phyloP scores from a whole-genome alignment of 208 protist species.

The Leishmania guyanensis region DNA sequence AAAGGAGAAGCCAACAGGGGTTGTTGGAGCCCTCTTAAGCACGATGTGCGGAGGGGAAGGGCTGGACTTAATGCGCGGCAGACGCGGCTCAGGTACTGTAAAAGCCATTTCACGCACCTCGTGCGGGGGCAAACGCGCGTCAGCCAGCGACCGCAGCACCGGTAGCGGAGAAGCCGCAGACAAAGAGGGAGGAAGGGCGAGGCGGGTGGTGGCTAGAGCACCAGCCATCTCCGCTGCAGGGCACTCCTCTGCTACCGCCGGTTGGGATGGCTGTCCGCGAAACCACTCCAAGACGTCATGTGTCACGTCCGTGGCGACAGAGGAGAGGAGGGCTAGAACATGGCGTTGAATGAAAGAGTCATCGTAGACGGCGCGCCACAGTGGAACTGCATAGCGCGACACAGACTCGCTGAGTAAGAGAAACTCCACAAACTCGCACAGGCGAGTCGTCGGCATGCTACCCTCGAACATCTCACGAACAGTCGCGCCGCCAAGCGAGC shows the following conservation, averaged over 20 bases:
- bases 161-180: constrained; percentile 5
- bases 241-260: background rate
- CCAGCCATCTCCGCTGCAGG: background rate
- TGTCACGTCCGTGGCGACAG: constrained; percentile 29
- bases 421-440: constrained; percentile 71
- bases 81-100: constrained; percentile 65
- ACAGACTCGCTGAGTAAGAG: constrained; percentile 45
- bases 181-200: background rate
- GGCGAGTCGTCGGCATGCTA: constrained; percentile 41
- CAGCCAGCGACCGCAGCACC: constrained; percentile 15
- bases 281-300: constrained; percentile 29
- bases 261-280: constrained; percentile 5
- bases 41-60: background rate
- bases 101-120: constrained; percentile 80
- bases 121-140: constrained; percentile 42
- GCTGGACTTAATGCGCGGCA: constrained; percentile 38
- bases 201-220: background rate
- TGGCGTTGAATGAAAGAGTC: constrained; percentile 47
- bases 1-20: constrained; percentile 41
- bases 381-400: constrained; percentile 34
- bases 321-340: constrained; percentile 35
- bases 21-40: constrained; percentile 25
- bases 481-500: constrained; percentile 38
- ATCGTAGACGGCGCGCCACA: constrained; percentile 63
- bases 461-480: constrained; percentile 60